Evolutionary conservation across 2,329 filamentous ascomycete genomes (phyloP), one percentile per base, ranked within the genome.

Genomic region (Claviceps humidiphila): DNA sequence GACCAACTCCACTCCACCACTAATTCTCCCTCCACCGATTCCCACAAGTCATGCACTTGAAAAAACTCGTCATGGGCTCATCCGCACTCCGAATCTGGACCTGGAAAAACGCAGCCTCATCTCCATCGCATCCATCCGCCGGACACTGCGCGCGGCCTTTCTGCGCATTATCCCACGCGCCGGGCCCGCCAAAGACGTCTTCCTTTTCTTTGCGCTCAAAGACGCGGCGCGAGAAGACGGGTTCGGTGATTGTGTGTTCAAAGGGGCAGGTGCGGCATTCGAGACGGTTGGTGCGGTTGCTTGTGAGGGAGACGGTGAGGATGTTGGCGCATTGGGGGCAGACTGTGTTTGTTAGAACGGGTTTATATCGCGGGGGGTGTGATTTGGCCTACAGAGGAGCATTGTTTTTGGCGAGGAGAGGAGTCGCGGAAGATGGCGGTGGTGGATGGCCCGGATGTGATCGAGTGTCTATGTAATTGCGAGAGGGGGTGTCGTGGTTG

Each of bases 1-100:
- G 17, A 16, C 34, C 34, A 30, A 20, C 34, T n/a, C 20, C 20
- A 20, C n/a, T 16, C 13, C 34, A 9, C 17, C 14, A 3, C 60
- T 84, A 85, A 59, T 84, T 82, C 60, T 85, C 82, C 68, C 80
- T 78, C 82, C 82, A 86, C 52, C 79, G 71, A 56, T 79, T 71
- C 24, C 76, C 78, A 60, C 82, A 86, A 13, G 74, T 74, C 78
- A 84, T 85, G 63, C 82, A 86, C 80, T 89, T 93, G 71, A 85
- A 94, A 70, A 97, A 97, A 55, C 83, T 91, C 59, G 93, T 98
- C 87, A 95, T 96, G 55, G 93, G 93, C 76, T 98, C 93, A 71
- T 98, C 93, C 50, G 93, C 93, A 74, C 89, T 95, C 60, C 93
- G 83, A 71, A 97, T 97, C 77, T 98, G 93, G 60, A 97, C 82